These are phyloP conservation scores for Medicago ruthenica DNA, from an alignment of 306 rosid species.

Conservation along the genomic window DNA sequence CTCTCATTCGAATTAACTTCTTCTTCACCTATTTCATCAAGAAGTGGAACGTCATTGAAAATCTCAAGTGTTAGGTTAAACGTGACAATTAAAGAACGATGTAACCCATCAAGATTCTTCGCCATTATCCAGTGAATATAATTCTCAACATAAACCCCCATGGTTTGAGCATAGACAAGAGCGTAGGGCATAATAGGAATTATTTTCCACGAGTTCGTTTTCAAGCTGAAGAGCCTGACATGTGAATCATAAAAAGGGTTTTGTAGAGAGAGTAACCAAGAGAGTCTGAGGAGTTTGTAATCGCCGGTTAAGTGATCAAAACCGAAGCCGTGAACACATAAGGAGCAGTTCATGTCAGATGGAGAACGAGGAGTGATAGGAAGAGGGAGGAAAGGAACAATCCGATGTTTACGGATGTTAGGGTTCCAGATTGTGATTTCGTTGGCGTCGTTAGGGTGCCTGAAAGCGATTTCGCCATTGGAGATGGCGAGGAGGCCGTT, in stretches of 20 bases:
- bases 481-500: constrained; percentile 53
- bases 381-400: constrained; percentile 52
- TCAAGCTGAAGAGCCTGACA: constrained; percentile 55
- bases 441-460: constrained; percentile 58
- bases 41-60: constrained; percentile 61
- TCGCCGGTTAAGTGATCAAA: constrained; percentile 49
- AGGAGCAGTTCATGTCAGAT: neutral
- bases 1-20: neutral
- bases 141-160: constrained; percentile 57
- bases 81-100: constrained; percentile 49
- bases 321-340: constrained; percentile 67
- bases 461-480: too few relatives aligned
- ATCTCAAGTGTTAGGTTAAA: constrained; percentile 50
- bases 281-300: constrained; percentile 63
- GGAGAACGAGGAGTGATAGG: neutral
- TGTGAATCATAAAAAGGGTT: constrained; percentile 44
- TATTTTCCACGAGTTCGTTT: constrained; percentile 56
- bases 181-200: neutral
- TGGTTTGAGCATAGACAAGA: constrained; percentile 39
- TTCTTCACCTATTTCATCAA: constrained; percentile 36
- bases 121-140: constrained; percentile 74
- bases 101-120: constrained; percentile 37
- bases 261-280: constrained; percentile 51
- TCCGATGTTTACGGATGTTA: constrained; percentile 42
- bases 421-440: constrained; percentile 85